Evolutionary conservation across 2,329 filamentous ascomycete species (phyloP).

Genomic region (Pestalotiopsis sp.): DNA sequence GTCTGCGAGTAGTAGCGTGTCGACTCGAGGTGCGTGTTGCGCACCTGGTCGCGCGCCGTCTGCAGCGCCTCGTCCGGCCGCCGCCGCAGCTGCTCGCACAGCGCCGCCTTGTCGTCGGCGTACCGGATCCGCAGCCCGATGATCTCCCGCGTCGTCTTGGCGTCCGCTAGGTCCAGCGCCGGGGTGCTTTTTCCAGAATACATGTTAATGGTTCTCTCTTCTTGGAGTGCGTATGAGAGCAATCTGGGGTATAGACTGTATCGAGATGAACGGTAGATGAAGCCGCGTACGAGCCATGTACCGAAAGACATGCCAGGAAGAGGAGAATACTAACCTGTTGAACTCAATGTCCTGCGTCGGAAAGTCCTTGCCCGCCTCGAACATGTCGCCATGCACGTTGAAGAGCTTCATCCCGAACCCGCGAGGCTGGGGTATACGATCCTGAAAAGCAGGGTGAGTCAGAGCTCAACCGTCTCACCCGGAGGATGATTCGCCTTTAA

Average conservation of each 20-base stretch:
- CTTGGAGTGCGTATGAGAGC: too few relatives aligned
- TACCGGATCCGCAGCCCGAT: conserved; percentile 42
- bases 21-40: conserved; percentile 41
- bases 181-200: conserved; percentile 35
- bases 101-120: conserved; percentile 36
- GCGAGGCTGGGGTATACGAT: conserved; percentile 46
- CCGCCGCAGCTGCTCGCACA: conserved; percentile 44
- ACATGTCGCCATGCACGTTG: conserved; percentile 45
- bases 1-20: conserved; percentile 43
- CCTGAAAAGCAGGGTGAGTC: conserved; percentile 5
- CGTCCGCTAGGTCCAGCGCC: conserved; percentile 42
- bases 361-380: conserved; percentile 37
- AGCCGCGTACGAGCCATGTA: too few relatives aligned
- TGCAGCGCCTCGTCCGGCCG: conserved; percentile 30
- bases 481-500: neutral
- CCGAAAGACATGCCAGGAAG: too few relatives aligned
- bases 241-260: too few relatives aligned
- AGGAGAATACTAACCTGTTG: conserved; percentile 30
- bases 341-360: conserved; percentile 47
- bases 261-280: too few relatives aligned
- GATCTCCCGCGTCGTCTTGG: conserved; percentile 47
- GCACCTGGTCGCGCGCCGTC: conserved; percentile 39
- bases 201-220: too few relatives aligned
- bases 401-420: conserved; percentile 54
- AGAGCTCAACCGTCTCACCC: neutral